Evolutionary conservation across 257 asterid genomes (phyloP), one percentile per base, ranked within the genome.

Genomic region (Solanum dulcamara): DNA sequence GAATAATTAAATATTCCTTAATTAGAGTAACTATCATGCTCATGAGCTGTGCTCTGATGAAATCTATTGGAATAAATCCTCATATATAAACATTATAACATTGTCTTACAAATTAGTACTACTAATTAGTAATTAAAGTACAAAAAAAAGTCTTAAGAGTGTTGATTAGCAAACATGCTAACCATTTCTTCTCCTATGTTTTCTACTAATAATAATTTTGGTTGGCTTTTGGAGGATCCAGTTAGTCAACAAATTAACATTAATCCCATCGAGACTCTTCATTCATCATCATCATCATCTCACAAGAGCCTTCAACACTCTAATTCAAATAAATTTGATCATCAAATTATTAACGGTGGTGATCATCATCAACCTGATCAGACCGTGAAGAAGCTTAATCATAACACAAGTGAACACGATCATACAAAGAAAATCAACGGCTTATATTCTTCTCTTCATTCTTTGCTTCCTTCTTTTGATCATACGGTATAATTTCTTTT

Each of bases 361-460:
- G 81, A 72, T 40, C 53, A 40, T 22, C 33, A 77, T 28, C 83
- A 77, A 77, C 10, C 62, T 17, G 40, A 77, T 46, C 62, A 77
- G 3, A 83, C 8, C 37, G 89, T 80, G 4, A 93, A 91, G 92
- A 94, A 93, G 90, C 87, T 92, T 53, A 91, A 92, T 86, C 98
- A 95, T 64, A 95, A 95, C 67, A 97, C 98, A 3, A 91, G 93
- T 18, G 98, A 95, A 79, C 92, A 98, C 0, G 93, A 94, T 44
- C 98, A 97, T 18, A 96, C 98, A 15, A 91, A 91, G 72, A 90
- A 75, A 5, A 92, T 95, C 24, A 95, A 92, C 80, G 18, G 85
- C 77, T 79, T 95, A 89, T 95, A 92, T 80, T 83, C 91, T 26
- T 85, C 92, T 85, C 98, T 95, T 42, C 88, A 96, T 22, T 93